These are phyloP conservation scores for Plasmodium cynomolgi DNA, from an alignment of 169 alveolate genomes.

Conservation along the genomic window DNA sequence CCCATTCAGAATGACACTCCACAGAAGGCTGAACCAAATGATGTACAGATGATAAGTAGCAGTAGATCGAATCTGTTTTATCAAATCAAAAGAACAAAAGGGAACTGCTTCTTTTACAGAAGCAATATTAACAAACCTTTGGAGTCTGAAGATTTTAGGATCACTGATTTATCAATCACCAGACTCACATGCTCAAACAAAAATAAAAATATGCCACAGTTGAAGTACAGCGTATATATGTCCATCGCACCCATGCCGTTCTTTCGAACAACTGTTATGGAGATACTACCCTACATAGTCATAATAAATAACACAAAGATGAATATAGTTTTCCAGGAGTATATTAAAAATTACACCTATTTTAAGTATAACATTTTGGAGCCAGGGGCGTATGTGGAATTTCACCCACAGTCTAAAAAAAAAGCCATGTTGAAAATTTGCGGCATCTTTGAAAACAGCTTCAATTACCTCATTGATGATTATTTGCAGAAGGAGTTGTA, in stretches of 20 bases:
- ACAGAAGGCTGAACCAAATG: background rate
- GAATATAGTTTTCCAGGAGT: slow-evolving; percentile 62
- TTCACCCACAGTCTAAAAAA: slow-evolving; percentile 87
- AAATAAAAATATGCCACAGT: slow-evolving; percentile 80
- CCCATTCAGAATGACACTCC: background rate
- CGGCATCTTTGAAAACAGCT: slow-evolving; percentile 76
- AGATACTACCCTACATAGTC: slow-evolving; percentile 86
- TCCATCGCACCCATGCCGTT: slow-evolving; percentile 90
- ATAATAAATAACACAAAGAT: slow-evolving; percentile 66
- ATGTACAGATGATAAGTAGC: background rate
- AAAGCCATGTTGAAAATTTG: slow-evolving; percentile 82
- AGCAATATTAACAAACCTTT: slow-evolving; percentile 55
- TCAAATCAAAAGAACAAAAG: slow-evolving; percentile 17
- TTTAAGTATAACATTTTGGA: slow-evolving; percentile 76
- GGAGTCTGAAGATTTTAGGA: slow-evolving; percentile 64
- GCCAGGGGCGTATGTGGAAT: slow-evolving; percentile 85
- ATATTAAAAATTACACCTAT: slow-evolving; percentile 15
- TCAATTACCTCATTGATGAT: slow-evolving; percentile 40
- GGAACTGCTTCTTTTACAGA: slow-evolving; percentile 29
- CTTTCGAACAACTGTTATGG: slow-evolving; percentile 86
- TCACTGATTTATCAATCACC: slow-evolving; percentile 65
- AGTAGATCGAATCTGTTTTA: background rate
- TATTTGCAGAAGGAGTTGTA: slow-evolving; percentile 64
- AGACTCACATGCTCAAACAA: slow-evolving; percentile 63
- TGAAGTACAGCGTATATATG: slow-evolving; percentile 84